Evolutionary conservation across 768 basidiomycete species (phyloP), one percentile per base, ranked within the genome.

Genomic region (Collybia sordida): DNA sequence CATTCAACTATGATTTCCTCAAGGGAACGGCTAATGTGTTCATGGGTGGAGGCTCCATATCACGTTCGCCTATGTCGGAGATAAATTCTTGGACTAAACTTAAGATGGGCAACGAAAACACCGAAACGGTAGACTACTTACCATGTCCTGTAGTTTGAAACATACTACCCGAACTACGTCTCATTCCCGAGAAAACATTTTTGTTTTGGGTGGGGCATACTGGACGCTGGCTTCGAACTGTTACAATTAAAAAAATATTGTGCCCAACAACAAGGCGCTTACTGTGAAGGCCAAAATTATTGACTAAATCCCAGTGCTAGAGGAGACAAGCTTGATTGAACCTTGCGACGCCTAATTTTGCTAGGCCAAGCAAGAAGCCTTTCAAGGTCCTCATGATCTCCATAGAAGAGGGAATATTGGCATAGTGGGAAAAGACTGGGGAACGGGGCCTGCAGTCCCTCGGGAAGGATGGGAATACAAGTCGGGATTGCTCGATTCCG

Each of bases 21-120:
- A 52, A 66, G 1, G 82, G 82, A 0, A 53, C 59, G 0, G 74
- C 74, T 0, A 78, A 72, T 54, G 70, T 82, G 0, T 82, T 79
- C 55, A 68, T 82, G 28, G 78, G 83, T 59, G 79, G 78, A 21
- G 74, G 73, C 48, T 82, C 79, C 60, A 78, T 82, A 9, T 68
- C 81, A 12, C 72, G 70, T 45, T 74, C 78, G 0, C 42, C 63
- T 2, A 63, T 83, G 4, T 67, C 70, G 1, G 43, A 60, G 6
- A 70, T 74, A 6, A 72, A 69, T 40, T 71, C 73, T 77, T 51
- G 69, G 72, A 14, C 9, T 31, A 14, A 14, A 11, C 31, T 14
- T 31, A 31, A 14, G 31, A 14, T 31, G 14, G 14, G 31, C 47
- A 22, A 9, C 25, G 28, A 12, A 31, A 14, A 14, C 11, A 11